Conservation (phyloP, 495 filamentous ascomycete species). For the Penicillium canescens region DNA sequence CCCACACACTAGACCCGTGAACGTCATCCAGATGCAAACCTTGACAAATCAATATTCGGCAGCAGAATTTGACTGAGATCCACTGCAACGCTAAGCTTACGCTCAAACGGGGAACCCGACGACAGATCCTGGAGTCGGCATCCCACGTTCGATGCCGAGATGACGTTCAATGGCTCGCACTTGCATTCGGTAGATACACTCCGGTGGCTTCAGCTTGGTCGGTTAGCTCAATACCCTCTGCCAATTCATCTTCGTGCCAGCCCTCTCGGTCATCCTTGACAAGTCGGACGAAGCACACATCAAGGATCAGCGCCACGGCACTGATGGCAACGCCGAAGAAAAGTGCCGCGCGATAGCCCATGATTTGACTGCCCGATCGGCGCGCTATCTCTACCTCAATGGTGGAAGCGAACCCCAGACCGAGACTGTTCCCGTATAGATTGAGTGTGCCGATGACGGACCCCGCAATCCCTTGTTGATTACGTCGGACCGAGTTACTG, state of each 20-base stretch:
- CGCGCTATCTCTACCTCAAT: slow-evolving; percentile 39
- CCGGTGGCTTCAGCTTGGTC: slow-evolving; percentile 20
- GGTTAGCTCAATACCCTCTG: slow-evolving; percentile 17
- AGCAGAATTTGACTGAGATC: not conserved
- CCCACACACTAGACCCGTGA: too few relatives aligned
- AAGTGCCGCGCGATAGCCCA: slow-evolving; percentile 43
- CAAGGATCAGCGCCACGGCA: slow-evolving; percentile 36
- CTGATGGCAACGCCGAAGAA: slow-evolving; percentile 47
- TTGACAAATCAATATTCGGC: slow-evolving; percentile 6
- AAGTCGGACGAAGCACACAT: slow-evolving; percentile 38
- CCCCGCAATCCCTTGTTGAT: slow-evolving; percentile 51
- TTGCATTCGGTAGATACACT: not conserved
- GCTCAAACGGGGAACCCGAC: not conserved
- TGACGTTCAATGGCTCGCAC: not conserved
- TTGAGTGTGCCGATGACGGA: slow-evolving; percentile 48
- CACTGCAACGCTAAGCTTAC: not conserved
- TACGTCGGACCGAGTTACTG: slow-evolving; percentile 48
- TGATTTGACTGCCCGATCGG: slow-evolving; percentile 14
- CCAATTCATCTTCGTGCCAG: slow-evolving; percentile 32
- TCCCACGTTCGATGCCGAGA: slow-evolving; percentile 2
- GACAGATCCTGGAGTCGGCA: not conserved
- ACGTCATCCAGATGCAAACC: not conserved
- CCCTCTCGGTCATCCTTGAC: slow-evolving; percentile 45
- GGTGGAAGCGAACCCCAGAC: slow-evolving; percentile 52
- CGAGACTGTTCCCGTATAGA: slow-evolving; percentile 49